Percentiles rank a stretch among this genome's conserved stretches.
Conservation (phyloP, 2,329 filamentous ascomycete species). For the Trichophaea hybrida region DNA sequence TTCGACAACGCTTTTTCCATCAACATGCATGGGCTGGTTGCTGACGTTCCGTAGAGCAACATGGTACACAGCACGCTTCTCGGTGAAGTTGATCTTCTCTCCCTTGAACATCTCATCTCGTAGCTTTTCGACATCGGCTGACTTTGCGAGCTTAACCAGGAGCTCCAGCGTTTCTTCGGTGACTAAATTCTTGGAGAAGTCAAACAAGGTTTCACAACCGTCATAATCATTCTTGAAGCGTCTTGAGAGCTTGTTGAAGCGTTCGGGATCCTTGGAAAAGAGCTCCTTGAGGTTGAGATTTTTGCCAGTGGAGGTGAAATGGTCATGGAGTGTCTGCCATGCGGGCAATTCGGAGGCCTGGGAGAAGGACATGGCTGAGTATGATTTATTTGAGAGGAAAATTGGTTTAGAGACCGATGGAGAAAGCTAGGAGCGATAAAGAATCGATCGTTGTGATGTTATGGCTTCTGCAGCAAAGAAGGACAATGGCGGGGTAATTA, state of each 20-base stretch:
- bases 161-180: conserved; percentile 71
- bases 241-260: conserved; percentile 80
- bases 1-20: conserved; percentile 85
- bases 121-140: conserved; percentile 82
- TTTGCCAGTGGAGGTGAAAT: conserved; percentile 75
- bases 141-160: conserved; percentile 76
- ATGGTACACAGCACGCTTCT: conserved; percentile 91
- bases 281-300: conserved; percentile 85
- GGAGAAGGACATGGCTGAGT: conserved; percentile 40
- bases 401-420: too few relatives aligned
- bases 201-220: conserved; percentile 78
- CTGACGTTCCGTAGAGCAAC: conserved; percentile 80
- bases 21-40: conserved; percentile 68
- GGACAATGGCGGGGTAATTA: too few relatives aligned
- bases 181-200: conserved; percentile 98
- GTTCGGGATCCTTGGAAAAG: conserved; percentile 73
- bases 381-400: background rate
- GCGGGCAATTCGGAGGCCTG: conserved; percentile 74
- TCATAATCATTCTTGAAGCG: conserved; percentile 69
- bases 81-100: conserved; percentile 98
- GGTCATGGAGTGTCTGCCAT: conserved; percentile 82
- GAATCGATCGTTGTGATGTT: too few relatives aligned
- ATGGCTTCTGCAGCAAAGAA: too few relatives aligned
- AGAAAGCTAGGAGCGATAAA: too few relatives aligned
- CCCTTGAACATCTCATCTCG: conserved; percentile 95